A percentile compares a stretch with the other conserved stretches of the same genome.
Evolutionary conservation across 768 basidiomycete genomes (phyloP).

Genomic region (Suillus sp.): DNA sequence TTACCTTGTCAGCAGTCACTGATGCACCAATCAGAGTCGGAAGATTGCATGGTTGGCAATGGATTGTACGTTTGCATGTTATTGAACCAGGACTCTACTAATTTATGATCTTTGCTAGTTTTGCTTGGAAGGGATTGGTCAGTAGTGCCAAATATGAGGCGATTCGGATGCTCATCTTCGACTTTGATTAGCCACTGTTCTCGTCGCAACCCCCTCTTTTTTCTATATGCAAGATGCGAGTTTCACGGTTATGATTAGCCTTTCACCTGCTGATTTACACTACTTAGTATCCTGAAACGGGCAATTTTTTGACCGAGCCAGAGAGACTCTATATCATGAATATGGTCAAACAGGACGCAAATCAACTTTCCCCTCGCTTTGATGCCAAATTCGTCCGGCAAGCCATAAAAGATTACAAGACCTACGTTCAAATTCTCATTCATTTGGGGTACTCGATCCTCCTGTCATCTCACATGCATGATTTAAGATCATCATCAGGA

Average conservation of each 20-base stretch:
- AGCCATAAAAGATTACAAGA: slow-evolving; percentile 49
- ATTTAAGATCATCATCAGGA: slow-evolving; percentile 23
- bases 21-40: slow-evolving; percentile 15
- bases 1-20: neutral
- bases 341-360: slow-evolving; percentile 47
- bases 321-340: slow-evolving; percentile 44
- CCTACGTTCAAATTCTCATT: slow-evolving; percentile 35
- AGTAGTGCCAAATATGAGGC: slow-evolving; percentile 2
- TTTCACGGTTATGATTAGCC: neutral
- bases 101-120: slow-evolving; percentile 24
- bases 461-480: slow-evolving; percentile 6
- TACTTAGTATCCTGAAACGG: slow-evolving; percentile 57
- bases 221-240: slow-evolving; percentile 58
- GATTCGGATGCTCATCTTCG: neutral
- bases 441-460: slow-evolving; percentile 41
- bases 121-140: slow-evolving; percentile 33
- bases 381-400: slow-evolving; percentile 49
- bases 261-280: neutral
- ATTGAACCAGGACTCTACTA: neutral
- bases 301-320: slow-evolving; percentile 49
- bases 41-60: slow-evolving; percentile 18
- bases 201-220: slow-evolving; percentile 32
- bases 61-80: slow-evolving; percentile 28
- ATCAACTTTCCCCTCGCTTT: slow-evolving; percentile 47
- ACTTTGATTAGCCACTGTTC: slow-evolving; percentile 22